Conservation (phyloP, 495 filamentous ascomycete species). For the Podospora australis region DNA sequence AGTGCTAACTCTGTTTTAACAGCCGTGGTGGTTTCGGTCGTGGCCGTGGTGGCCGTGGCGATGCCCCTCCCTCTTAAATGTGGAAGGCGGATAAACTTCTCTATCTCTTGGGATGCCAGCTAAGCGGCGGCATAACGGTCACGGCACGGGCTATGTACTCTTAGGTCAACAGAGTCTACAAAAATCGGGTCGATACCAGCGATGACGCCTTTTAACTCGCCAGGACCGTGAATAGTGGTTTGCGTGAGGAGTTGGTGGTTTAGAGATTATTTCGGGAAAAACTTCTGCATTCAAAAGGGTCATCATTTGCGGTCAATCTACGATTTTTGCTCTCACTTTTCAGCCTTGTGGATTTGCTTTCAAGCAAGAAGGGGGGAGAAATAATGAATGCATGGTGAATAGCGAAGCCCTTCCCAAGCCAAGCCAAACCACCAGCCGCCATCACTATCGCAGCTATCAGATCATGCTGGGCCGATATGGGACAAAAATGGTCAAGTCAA, state of each 20-base stretch:
- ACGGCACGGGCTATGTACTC: slow-evolving; percentile 47
- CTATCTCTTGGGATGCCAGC: slow-evolving; percentile 31
- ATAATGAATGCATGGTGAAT: too few species aligned
- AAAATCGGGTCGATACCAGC: slow-evolving; percentile 27
- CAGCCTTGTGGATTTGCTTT: too few species aligned
- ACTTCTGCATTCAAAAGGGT: slow-evolving; percentile 31
- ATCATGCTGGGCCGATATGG: too few species aligned
- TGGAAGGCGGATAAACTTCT: slow-evolving; percentile 22
- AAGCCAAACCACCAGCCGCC: too few species aligned
- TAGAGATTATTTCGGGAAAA: slow-evolving; percentile 35
- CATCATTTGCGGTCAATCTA: slow-evolving; percentile 30
- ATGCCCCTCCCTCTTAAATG: slow-evolving; percentile 62
- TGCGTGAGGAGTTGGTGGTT: slow-evolving; percentile 34
- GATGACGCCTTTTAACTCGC: slow-evolving; percentile 16
- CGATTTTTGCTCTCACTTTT: slow-evolving; percentile 23
- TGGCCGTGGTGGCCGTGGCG: slow-evolving; percentile 73
- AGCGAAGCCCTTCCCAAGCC: too few species aligned
- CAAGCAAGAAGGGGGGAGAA: too few species aligned
- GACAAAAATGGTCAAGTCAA: too few species aligned
- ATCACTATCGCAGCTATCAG: too few species aligned
- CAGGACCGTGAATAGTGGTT: slow-evolving; percentile 27
- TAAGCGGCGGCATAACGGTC: slow-evolving; percentile 27
- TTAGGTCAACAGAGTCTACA: slow-evolving; percentile 33
- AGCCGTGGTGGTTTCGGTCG: slow-evolving; percentile 90
- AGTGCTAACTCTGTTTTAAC: slow-evolving; percentile 28